Evolutionary conservation across 2,329 filamentous ascomycete species (phyloP), one percentile per base, ranked within the genome.

Genomic region (Escovopsis weberi): DNA sequence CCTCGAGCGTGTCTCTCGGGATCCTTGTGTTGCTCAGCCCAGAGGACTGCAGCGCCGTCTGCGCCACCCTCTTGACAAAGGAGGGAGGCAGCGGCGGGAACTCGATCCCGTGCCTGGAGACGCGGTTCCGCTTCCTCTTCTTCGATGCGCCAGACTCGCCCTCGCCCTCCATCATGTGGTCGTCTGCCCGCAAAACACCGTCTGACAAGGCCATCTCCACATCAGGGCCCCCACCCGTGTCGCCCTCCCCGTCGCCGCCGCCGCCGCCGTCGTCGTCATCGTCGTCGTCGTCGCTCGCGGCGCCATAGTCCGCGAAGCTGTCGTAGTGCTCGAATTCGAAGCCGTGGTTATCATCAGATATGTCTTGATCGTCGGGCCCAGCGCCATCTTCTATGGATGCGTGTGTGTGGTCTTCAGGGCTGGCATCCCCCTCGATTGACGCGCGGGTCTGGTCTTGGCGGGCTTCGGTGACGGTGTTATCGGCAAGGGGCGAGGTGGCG

Each of bases 51-150:
- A 82, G 73, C 53, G 86, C 85, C 2, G 74, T 80, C 32, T 79
- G 80, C 7, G 81, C 80, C 2, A 86, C 62, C 48, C 77, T 71
- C 60, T 88, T 89, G 40, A 94, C 78, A 18, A 88, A 76, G 0
- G 76, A 71, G 1, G 73, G 64, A 2, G 87, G 85, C 36, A 94
- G 64, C 1, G 80, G 78, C 1, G 85, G 82, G 50, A 88, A 87
- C 47, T 81, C 74, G 40, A 83, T 77, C 26, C 85, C 85, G 54
- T 87, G 69, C 39, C 73, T 73, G 1, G 86, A 93, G 39, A 77
- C 50, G 11, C 59, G 56, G 51, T 70, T 72, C 45, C 56, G 61
- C 46, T 59, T 62, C 45, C 58, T 60, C 36, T n/a, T 36, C 19
- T 35, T 38, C 37, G 12, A 38, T n/a, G n/a, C n/a, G n/a, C n/a